Base-by-base conservation (phyloP, 306 rosid genomes). In the Aeschynomene evenia region DNA sequence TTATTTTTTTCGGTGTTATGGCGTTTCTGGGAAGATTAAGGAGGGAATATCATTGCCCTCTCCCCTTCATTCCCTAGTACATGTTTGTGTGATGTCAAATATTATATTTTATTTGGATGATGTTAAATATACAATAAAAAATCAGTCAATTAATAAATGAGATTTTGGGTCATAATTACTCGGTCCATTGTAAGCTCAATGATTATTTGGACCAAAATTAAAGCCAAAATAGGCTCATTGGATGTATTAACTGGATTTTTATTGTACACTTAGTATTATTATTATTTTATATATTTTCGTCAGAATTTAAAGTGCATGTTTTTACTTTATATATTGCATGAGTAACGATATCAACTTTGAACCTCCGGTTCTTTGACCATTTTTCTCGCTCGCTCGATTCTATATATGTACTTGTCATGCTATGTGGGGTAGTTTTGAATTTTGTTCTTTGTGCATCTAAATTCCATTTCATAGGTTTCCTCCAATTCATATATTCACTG, bases 301-400 rank as follows among this genome's bases (percentile, higher is more conserved):
- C 7, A 2, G 51, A 37, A 37, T 37, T 61, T 66, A 40, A 50
- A 56, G 33, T 39, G 36, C 23, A 2, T 54, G 13, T 73, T 34
- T 68, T 26, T 54, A 9, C 68, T 34, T 68, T 26, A 12, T 67
- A 5, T 42, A 12, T 70, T 9, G 52, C 58, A 29, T 4, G 11
- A 50, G 6, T 58, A 46, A 21, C 24, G 31, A 4, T 74, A 55
- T 78, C 42, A 53, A 22, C 19, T 45, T 13, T 58, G 19, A 46
- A 56, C 18, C 5, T 70, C 55, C 29, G 36, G 43, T 60, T 49
- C n/a, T 56, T 71, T 64, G 36, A 63, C 24, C 56, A 34, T 6
- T 34, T 43, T 36, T 14, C 22, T 19, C 42, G 5, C 56, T 43
- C 14, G 36, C 49, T 61, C 4, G 45, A 52, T 26, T 33, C 4